Evolutionary conservation across 1,284 basidiomycete genomes (phyloP), one percentile per base, ranked within the genome.

Genomic region (Tilletia caries): DNA sequence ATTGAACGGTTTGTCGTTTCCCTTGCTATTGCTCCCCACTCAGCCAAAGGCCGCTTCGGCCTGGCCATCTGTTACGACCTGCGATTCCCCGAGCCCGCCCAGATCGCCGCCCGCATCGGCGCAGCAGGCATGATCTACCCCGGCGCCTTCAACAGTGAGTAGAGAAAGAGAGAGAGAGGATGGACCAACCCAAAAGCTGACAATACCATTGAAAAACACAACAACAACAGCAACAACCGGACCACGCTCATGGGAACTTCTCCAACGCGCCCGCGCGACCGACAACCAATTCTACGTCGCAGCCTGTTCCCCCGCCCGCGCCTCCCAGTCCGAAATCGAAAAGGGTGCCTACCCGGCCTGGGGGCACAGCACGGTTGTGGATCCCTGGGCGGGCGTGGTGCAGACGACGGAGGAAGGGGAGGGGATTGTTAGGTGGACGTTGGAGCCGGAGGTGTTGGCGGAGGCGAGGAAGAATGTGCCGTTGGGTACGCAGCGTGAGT

Each of bases 201-300:
- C n/a, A n/a, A n/a, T n/a, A n/a, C n/a, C n/a, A n/a, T n/a, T n/a
- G n/a, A n/a, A n/a, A n/a, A n/a, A n/a, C n/a, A n/a, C n/a, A n/a
- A n/a, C n/a, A n/a, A n/a, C 27, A 3, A 58, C 52, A 58, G 52
- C 85, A 72, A 97, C 95, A 0, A 98, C 95, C 0, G 96, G 96
- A 0, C 95, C 95, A 0, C 86, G 97, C 67, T 93, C 98, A 82
- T 99, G 95, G 95, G 93, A 95, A 76, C 86, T 98, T 1, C 87
- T 99, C 13, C 92, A 93, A 80, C 88, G 92, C 67, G 89, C 90
- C 68, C 88, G 94, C 69, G 95, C 95, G 10, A 89, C 94, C 34
- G 95, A 99, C 83, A 97, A 98, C 80, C 95, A 98, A 84, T 89
- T 98, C 25, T 99, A 89, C 85, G 89, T 96, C 73, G 88, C 92